Conservation (phyloP, 2,329 filamentous ascomycete genomes). For the Xylariaceae sp. region DNA sequence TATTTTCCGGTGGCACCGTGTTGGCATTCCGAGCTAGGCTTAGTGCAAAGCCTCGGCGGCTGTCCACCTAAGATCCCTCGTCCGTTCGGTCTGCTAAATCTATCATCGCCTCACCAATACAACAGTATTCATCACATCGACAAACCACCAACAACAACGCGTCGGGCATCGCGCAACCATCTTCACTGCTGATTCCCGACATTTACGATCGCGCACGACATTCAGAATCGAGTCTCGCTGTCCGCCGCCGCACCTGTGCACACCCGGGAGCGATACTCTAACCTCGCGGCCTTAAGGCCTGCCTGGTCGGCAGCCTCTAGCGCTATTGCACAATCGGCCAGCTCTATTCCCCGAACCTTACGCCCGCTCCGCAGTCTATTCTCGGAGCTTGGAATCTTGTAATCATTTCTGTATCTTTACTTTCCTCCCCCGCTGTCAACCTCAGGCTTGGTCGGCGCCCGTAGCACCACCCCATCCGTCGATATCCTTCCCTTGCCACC, state of each 20-base stretch:
- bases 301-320: constrained; percentile 39
- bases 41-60: constrained; percentile 33
- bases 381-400: constrained; percentile 23
- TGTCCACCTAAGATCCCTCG: constrained; percentile 14
- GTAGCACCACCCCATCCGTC: constrained; percentile 13
- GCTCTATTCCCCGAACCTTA: constrained; percentile 27
- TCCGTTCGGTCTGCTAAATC: constrained; percentile 18
- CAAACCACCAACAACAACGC: constrained; percentile 43
- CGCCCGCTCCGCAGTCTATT: constrained; percentile 18
- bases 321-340: constrained; percentile 31
- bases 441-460: constrained; percentile 20
- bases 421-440: not conserved
- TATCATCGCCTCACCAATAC: constrained; percentile 36
- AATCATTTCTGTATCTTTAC: not conserved
- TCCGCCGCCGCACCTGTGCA: constrained; percentile 18
- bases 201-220: constrained; percentile 28
- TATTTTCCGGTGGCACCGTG: constrained; percentile 22
- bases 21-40: constrained; percentile 26
- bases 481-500: constrained; percentile 5
- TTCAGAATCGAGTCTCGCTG: constrained; percentile 30
- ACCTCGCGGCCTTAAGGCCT: constrained; percentile 34
- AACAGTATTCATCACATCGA: constrained; percentile 33
- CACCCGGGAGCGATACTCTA: constrained; percentile 24
- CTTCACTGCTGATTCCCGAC: constrained; percentile 32
- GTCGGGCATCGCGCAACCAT: constrained; percentile 44